Percentiles rank a stretch among this genome's conserved stretches.
Conservation (phyloP, 1,139 yeast genomes). For the Zhuliangozyma parablackwelliae region DNA sequence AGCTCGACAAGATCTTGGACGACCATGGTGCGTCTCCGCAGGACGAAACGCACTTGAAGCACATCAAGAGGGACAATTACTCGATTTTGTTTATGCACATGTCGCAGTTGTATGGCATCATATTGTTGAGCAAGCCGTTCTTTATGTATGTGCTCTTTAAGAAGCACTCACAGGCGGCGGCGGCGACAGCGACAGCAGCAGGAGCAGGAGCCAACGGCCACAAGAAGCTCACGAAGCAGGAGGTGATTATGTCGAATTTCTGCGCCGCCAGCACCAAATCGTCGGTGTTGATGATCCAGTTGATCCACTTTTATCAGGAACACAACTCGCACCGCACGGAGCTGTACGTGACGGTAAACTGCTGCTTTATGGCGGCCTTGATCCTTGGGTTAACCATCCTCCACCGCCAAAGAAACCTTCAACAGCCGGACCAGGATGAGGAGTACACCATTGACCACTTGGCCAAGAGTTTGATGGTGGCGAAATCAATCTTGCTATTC, state of each 20-base stretch:
- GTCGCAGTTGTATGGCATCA: slow-evolving; percentile 33
- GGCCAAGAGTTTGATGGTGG: slow-evolving; percentile 6
- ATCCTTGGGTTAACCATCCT: slow-evolving; percentile 6
- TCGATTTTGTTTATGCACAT: slow-evolving; percentile 29
- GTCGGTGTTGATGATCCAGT: slow-evolving; percentile 10
- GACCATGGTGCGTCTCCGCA: slow-evolving; percentile 3
- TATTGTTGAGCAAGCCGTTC: slow-evolving; percentile 39
- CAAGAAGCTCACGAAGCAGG: slow-evolving; percentile 3
- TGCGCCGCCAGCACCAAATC: slow-evolving; percentile 10
- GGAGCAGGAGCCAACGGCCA: neutral
- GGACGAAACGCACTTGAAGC: slow-evolving; percentile 6
- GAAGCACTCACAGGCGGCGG: slow-evolving; percentile 1
- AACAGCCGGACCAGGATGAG: slow-evolving; percentile 3
- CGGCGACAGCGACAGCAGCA: neutral
- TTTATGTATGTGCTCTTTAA: slow-evolving; percentile 20
- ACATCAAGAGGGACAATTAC: slow-evolving; percentile 12
- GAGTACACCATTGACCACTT: slow-evolving; percentile 5
- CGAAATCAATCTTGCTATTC: slow-evolving; percentile 5
- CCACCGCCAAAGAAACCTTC: slow-evolving; percentile 6
- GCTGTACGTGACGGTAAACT: slow-evolving; percentile 9
- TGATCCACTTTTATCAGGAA: slow-evolving; percentile 7
- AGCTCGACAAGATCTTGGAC: slow-evolving; percentile 14
- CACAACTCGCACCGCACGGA: slow-evolving; percentile 9
- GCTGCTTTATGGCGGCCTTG: slow-evolving; percentile 10
- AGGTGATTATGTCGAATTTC: slow-evolving; percentile 6